Percentiles rank a stretch among this genome's conserved stretches.
phyloP scores from a whole-genome alignment of 2,329 filamentous ascomycete genomes.

The Tympanopsis confertula region DNA sequence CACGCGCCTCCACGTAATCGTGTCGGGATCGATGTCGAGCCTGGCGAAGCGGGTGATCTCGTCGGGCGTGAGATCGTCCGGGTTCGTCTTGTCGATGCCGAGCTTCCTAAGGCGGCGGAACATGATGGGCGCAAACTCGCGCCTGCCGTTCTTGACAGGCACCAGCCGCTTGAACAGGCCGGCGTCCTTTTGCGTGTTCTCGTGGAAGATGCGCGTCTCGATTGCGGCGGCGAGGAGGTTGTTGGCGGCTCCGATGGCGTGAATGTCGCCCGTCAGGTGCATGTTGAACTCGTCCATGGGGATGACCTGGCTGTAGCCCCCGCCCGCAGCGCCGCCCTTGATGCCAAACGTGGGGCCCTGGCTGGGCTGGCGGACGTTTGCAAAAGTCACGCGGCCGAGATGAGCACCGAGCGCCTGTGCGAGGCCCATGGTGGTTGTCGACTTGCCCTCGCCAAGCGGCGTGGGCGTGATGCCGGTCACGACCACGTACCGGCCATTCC shows the following conservation, averaged over 20 bases:
- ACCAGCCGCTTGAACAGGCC: slow-evolving; percentile 80
- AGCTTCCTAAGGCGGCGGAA: slow-evolving; percentile 89
- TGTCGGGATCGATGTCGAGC: slow-evolving; percentile 89
- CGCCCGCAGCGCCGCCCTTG: slow-evolving; percentile 93
- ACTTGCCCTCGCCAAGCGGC: slow-evolving; percentile 93
- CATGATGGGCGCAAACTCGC: slow-evolving; percentile 81
- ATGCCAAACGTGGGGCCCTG: slow-evolving; percentile 98
- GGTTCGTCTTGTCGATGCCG: slow-evolving; percentile 89
- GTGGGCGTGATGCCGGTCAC: slow-evolving; percentile 95
- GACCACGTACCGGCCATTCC: slow-evolving; percentile 81
- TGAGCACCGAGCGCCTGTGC: slow-evolving; percentile 87
- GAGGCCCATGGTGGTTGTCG: slow-evolving; percentile 91
- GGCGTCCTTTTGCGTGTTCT: slow-evolving; percentile 85
- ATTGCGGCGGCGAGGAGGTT: slow-evolving; percentile 93
- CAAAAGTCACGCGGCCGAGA: slow-evolving; percentile 76
- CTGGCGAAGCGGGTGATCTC: slow-evolving; percentile 83
- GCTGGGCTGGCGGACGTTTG: slow-evolving; percentile 92
- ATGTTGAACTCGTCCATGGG: slow-evolving; percentile 99
- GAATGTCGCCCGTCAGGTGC: slow-evolving; percentile 93
- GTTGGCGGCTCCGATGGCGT: slow-evolving; percentile 93
- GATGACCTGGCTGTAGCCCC: slow-evolving; percentile 97
- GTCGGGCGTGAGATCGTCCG: slow-evolving; percentile 78
- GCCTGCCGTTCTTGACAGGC: slow-evolving; percentile 78
- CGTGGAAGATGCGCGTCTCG: slow-evolving; percentile 96
- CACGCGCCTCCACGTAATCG: slow-evolving; percentile 93